Evolutionary conservation across 2,329 filamentous ascomycete genomes (phyloP).

Genomic region (Microsporum canis): DNA sequence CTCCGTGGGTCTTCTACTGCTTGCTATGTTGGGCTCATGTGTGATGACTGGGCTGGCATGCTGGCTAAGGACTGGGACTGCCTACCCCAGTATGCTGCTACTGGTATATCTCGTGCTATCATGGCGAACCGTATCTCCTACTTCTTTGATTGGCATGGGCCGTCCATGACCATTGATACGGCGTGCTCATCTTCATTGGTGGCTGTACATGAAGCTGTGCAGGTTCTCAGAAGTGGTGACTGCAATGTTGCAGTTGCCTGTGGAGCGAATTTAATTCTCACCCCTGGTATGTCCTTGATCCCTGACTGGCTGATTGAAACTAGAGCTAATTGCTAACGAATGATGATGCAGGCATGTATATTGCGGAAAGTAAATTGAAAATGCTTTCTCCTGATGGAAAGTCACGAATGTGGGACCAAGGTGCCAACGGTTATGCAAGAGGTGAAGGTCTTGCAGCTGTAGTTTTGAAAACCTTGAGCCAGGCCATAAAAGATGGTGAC

Average conservation of each 20-base stretch:
- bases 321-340: not conserved
- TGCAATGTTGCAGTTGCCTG: not conserved
- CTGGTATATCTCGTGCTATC: constrained; percentile 27
- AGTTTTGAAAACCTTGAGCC: constrained; percentile 22
- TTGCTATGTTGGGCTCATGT: constrained; percentile 25
- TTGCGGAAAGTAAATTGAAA: constrained; percentile 24
- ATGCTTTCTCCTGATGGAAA: constrained; percentile 27
- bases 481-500: constrained; percentile 26
- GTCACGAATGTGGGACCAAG: constrained; percentile 24
- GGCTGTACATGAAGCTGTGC: constrained; percentile 8
- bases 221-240: constrained; percentile 15
- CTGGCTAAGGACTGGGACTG: constrained; percentile 16
- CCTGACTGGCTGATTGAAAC: no score
- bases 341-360: not conserved
- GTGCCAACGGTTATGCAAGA: constrained; percentile 27
- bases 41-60: constrained; percentile 22
- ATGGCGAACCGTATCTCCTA: constrained; percentile 29
- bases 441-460: constrained; percentile 28
- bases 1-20: constrained; percentile 23
- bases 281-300: not conserved
- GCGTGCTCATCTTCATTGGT: not conserved
- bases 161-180: not conserved
- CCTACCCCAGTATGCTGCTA: constrained; percentile 16
- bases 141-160: constrained; percentile 31
- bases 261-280: constrained; percentile 3